Base-by-base conservation (phyloP, 1,284 basidiomycete genomes). In the Marasmius fiardii region DNA sequence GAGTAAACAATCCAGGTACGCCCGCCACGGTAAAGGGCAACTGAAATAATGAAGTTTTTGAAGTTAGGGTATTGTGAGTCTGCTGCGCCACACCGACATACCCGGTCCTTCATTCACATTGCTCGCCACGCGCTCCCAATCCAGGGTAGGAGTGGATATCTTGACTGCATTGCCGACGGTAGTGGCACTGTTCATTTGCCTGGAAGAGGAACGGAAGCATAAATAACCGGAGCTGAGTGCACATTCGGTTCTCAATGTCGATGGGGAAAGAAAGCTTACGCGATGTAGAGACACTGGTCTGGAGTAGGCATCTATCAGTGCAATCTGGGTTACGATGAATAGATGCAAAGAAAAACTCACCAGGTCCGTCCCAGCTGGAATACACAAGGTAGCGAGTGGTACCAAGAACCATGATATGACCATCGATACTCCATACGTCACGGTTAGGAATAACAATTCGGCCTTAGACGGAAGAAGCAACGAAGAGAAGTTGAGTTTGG, bases 361-460 rank as follows among this genome's bases (percentile, higher is more conserved):
- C 59, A 41, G 56, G 56, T 8, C 68, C 68, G 56, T 73, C 69
- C 65, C 64, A 72, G 44, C 64, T 65, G 3, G 71, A 71, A 54
- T 69, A 73, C 1, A 74, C 68, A n/a, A 74, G 59, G 50, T 73
- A 74, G 3, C 62, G 56, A 23, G 59, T 67, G 1, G 60, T 48
- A 20, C 62, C 61, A 20, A 65, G 37, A 49, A 71, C 58, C 26
- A 73, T 58, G 8, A 74, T 58, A 0, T 71, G 72, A 10, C 62
- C 65, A 54, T 75, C 73, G 45, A 74, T 72, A 14, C 67, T 60
- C 72, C 71, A 73, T 3, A 72, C 70, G 52, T 75, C 71, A 12
- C 69, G 63, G 56, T 69, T 67, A 2, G 69, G 71, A 10, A 71
- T 68, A 4, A 52, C 61, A 37, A 73, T 65, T 16, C 70, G 67